Evolutionary conservation across 2,329 filamentous ascomycete genomes (phyloP), one percentile per base, ranked within the genome.

Genomic region (Lecanoromycetidae sp.): DNA sequence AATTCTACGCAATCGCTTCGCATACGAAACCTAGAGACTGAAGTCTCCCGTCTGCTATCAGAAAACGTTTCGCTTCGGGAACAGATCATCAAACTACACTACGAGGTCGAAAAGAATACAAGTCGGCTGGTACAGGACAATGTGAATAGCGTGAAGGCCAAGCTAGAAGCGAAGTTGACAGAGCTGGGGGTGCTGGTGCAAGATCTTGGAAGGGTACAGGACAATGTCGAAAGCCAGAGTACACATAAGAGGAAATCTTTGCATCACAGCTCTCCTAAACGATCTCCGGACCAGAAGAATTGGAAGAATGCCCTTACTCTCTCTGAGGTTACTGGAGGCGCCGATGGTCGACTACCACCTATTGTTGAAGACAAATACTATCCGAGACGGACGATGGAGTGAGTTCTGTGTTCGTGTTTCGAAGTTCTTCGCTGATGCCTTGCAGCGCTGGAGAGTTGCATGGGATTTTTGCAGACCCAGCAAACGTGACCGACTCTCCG

Each of bases 1-100:
- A 81, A 82, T 57, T 80, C 78, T 5, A 71, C 71, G 46, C 78
- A 82, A 60, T 79, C 76, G 3, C 66, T 80, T 40, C 76, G 76
- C 39, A 81, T 82, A 50, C 75, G 78, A 49, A 73, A 67, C 47
- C 69, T 82, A 42, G 77, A 82, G 58, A 67, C 70, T n/a, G 77
- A 82, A 57, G 69, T 76, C 32, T 72, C 75, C 32, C 70, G 75
- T 41, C 66, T 82, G 8, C 66, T 80, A 33, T 66, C 72, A 23
- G 76, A 81, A 50, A 81, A 81, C 54, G 64, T 79, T 17, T 67
- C 71, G 3, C 65, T 82, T 7, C 68, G 76, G 44, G 74, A 80
- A 60, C 70, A 77, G 55, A 68, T 77, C 7, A 71, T 80, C 44
- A 68, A 69, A 20, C 63, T 79, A n/a, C 70, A 74, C 37, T 70